phyloP scores from a whole-genome alignment of 2,329 filamentous ascomycete genomes.

The Epichloe uncinata region DNA sequence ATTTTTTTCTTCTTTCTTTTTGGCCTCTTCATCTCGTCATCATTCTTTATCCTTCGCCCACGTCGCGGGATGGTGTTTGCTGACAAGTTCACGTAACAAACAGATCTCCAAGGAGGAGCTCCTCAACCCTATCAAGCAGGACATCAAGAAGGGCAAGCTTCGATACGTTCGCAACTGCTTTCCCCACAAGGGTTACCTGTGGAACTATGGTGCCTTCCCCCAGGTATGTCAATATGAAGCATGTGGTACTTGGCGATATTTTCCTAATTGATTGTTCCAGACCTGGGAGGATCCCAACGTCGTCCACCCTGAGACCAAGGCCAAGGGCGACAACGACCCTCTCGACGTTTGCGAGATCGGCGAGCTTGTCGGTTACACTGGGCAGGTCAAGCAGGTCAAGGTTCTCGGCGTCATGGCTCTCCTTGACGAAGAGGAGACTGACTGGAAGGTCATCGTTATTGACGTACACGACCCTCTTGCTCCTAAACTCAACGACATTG shows the following conservation, averaged over 20 bases:
- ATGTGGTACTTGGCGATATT: background rate
- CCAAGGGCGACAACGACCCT: conserved; percentile 98
- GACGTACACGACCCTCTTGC: conserved; percentile 96
- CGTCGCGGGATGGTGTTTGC: conserved; percentile 5
- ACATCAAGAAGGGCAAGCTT: conserved; percentile 99
- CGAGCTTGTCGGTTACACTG: conserved; percentile 89
- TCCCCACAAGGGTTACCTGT: conserved; percentile 99
- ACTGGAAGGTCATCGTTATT: conserved; percentile 99
- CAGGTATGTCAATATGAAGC: conserved; percentile 46
- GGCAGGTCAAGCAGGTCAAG: conserved; percentile 99
- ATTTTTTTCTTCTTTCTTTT: too few relatives aligned
- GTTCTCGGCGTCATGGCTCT: conserved; percentile 98
- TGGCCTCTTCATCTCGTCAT: too few relatives aligned
- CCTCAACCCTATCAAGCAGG: conserved; percentile 99
- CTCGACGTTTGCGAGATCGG: conserved; percentile 99
- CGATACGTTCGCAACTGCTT: conserved; percentile 99
- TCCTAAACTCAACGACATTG: conserved; percentile 91
- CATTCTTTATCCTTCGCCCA: background rate
- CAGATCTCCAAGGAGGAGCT: conserved; percentile 98
- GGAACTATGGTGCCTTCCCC: conserved; percentile 99
- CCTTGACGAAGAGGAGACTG: conserved; percentile 98
- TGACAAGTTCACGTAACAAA: conserved; percentile 9
- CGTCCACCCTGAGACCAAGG: conserved; percentile 96
- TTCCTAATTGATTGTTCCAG: conserved; percentile 29
- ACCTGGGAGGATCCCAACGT: conserved; percentile 98